Conservation (phyloP, 495 filamentous ascomycete species). For the Penicillium antarcticum region DNA sequence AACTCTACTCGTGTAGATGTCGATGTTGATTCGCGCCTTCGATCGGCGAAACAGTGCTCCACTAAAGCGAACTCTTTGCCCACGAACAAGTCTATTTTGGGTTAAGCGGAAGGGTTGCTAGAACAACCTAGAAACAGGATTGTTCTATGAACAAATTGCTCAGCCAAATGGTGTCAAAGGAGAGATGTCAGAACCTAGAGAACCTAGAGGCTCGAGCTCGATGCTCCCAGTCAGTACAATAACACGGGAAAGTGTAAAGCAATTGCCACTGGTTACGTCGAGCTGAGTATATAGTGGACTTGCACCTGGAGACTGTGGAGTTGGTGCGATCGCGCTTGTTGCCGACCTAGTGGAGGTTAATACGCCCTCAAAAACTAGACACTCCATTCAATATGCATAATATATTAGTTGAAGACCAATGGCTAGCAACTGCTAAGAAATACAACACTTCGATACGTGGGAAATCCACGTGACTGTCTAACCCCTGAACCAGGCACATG, state of each 20-base stretch:
- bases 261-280: too few relatives aligned
- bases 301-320: not conserved
- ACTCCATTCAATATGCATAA: not conserved
- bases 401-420: not conserved
- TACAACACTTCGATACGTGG: not conserved
- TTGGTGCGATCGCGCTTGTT: not conserved
- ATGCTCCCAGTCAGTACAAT: not conserved
- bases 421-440: not conserved
- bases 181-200: not conserved
- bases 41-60: slow-evolving; percentile 10
- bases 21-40: not conserved
- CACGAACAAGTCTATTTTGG: not conserved
- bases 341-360: not conserved
- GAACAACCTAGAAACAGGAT: slow-evolving; percentile 3
- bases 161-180: not conserved
- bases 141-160: not conserved
- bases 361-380: not conserved
- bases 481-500: slow-evolving; percentile 4
- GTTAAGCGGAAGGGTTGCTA: slow-evolving; percentile 6
- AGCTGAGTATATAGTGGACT: not conserved
- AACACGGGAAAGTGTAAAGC: too few relatives aligned
- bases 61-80: slow-evolving; percentile 7
- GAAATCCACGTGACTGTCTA: not conserved
- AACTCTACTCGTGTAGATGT: not conserved
- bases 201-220: not conserved